These are phyloP conservation scores for Chondrus crispus DNA, from an alignment of 23 red algal genomes.

Conservation along the genomic window DNA sequence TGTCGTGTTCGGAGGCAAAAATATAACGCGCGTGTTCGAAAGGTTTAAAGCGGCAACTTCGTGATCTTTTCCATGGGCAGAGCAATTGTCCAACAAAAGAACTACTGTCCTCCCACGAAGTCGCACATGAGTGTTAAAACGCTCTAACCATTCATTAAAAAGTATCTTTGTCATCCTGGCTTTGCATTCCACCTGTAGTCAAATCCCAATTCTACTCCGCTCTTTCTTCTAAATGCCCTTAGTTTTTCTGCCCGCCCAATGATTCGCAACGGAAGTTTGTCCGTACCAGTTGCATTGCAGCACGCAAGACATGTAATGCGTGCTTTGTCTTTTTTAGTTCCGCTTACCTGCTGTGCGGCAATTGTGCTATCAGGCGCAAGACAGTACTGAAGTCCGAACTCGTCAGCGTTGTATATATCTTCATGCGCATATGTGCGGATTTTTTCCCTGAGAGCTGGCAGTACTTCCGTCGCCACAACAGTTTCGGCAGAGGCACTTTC, in stretches of 20 bases:
- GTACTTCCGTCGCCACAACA: not conserved
- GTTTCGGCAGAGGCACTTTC: not conserved
- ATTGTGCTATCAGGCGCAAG: not conserved
- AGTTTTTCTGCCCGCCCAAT: not conserved
- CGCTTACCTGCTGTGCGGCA: not conserved
- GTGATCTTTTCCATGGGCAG: not conserved
- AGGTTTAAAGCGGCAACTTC: not conserved
- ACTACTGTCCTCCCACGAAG: not conserved
- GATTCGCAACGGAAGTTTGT: not conserved
- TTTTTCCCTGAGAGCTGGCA: not conserved
- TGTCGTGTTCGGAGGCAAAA: slow-evolving; percentile 2
- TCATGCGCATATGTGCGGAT: not conserved
- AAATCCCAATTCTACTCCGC: not conserved
- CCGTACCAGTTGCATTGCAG: not conserved
- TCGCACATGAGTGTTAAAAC: not conserved
- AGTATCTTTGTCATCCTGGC: not conserved
- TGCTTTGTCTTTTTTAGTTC: not conserved
- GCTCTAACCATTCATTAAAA: not conserved
- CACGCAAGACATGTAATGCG: not conserved
- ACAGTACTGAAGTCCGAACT: not conserved
- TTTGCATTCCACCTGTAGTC: not conserved
- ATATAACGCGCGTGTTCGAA: not conserved
- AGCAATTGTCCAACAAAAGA: not conserved
- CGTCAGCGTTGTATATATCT: not conserved
- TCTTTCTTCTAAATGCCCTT: not conserved